Percentiles rank a stretch among this genome's conserved stretches.
Conservation (phyloP, 768 basidiomycete species). For the Exidia glandulosa region DNA sequence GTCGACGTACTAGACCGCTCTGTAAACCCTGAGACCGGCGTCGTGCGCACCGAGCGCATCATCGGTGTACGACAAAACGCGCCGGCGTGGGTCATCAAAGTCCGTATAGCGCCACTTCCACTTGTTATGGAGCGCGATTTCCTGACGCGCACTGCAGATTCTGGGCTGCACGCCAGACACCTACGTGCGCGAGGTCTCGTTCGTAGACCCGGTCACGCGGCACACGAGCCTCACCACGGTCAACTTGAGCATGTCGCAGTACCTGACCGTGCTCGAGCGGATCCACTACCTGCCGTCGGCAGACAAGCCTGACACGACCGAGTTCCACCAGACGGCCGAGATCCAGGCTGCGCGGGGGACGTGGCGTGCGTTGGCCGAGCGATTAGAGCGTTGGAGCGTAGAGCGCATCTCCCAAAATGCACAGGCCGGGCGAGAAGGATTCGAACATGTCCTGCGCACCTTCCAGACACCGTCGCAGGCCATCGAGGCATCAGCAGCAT, state of each 20-base stretch:
- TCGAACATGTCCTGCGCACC: conserved; percentile 76
- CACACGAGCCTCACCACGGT: conserved; percentile 79
- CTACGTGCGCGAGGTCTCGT: conserved; percentile 89
- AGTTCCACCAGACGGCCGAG: conserved; percentile 84
- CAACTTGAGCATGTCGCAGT: conserved; percentile 91
- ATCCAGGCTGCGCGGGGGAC: conserved; percentile 73
- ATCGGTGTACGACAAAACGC: conserved; percentile 88
- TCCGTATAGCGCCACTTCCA: conserved; percentile 24
- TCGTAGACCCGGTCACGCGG: conserved; percentile 75
- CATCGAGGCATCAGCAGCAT: not conserved
- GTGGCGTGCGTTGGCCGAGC: conserved; percentile 73
- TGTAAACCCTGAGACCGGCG: conserved; percentile 71
- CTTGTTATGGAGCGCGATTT: not conserved
- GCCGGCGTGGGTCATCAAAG: conserved; percentile 88
- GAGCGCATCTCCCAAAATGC: conserved; percentile 91
- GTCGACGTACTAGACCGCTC: conserved; percentile 81
- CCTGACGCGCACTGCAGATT: conserved; percentile 34
- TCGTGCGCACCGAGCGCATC: conserved; percentile 85
- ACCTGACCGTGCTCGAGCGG: conserved; percentile 82
- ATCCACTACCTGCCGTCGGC: conserved; percentile 77
- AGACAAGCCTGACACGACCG: conserved; percentile 38
- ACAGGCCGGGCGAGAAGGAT: conserved; percentile 75
- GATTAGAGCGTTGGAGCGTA: conserved; percentile 75
- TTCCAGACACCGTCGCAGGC: conserved; percentile 32
- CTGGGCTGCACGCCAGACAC: conserved; percentile 92